Evolutionary conservation across 176 grass and related monocot species (phyloP), one percentile per base, ranked within the genome.

Genomic region (Pharus latifolius): DNA sequence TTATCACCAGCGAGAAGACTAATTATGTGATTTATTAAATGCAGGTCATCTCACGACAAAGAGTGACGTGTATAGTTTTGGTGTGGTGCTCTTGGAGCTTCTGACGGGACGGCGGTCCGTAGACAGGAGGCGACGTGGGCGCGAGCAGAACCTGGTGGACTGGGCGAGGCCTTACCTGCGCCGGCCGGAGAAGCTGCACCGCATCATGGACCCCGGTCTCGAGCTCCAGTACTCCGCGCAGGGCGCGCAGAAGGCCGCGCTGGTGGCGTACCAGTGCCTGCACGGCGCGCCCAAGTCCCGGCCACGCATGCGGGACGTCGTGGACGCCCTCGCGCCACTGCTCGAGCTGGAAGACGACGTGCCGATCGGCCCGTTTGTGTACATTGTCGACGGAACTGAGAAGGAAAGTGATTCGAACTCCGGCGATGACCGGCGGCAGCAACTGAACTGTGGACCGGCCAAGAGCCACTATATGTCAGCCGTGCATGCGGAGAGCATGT

Each of bases 51-150:
- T 97, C 14, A 97, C 94, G 14, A 70, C 89, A 13, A 82, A 76
- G 83, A 88, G 85, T 72, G 84, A 92, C 61, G 89, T 92, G 28
- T 92, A 92, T 59, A 92, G 89, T 69, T 92, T 88, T 43, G 89
- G 89, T 10, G 89, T 88, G 1, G 89, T 92, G 34, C 74, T 96
- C 5, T 71, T 96, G 6, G 92, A 96, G 84, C 78, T 96, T 37
- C 68, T 97, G 25, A 85, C 86, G 0, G 94, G 94, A 1, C 64
- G 94, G 1, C 88, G 84, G 31, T 82, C 59, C 31, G 89, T 97
- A 31, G 94, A 97, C 66, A 75, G 69, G 54, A 56, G 58, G 9
- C 83, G 94, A 10, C 86, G 81, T 5, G 60, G 74, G 0, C 76
- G 89, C 2, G 80, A 97, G 72, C 78, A 92, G 78, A 90, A 90